phyloP scores from a whole-genome alignment of 176 grass and related monocot species.

The Musa acuminata region DNA sequence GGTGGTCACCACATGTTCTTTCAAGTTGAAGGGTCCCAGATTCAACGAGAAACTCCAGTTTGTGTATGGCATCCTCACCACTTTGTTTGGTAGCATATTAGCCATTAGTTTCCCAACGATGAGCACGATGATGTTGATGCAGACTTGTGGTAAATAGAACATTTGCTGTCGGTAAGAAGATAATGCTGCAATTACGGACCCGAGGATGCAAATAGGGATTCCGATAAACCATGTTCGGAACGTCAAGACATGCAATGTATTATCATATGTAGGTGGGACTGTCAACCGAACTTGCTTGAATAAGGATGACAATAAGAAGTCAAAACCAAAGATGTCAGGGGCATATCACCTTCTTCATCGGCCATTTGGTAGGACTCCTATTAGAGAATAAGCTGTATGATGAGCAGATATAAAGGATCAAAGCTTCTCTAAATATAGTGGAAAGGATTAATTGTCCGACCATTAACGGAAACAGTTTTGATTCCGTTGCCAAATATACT shows the following conservation, averaged over 20 bases:
- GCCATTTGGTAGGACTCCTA: too few species aligned
- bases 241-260: not conserved
- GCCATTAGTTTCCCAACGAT: not conserved
- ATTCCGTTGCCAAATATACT: too few species aligned
- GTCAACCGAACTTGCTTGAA: not conserved
- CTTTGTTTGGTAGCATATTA: not conserved
- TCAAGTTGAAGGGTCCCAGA: not conserved
- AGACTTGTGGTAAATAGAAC: not conserved
- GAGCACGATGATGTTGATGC: not conserved
- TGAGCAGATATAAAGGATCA: too few species aligned
- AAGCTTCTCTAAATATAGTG: too few species aligned
- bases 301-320: too few species aligned
- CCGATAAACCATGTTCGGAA: not conserved
- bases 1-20: not conserved
- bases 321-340: too few species aligned
- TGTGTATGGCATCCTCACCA: not conserved
- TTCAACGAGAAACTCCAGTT: not conserved
- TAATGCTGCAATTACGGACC: not conserved
- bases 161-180: not conserved
- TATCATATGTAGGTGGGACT: not conserved
- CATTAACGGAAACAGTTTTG: too few species aligned
- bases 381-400: too few species aligned
- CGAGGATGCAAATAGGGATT: not conserved
- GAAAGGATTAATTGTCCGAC: too few species aligned
- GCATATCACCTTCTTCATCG: too few species aligned